Evolutionary conservation across 345 rosid species (phyloP).

Genomic region (Bruguiera sexangula): DNA sequence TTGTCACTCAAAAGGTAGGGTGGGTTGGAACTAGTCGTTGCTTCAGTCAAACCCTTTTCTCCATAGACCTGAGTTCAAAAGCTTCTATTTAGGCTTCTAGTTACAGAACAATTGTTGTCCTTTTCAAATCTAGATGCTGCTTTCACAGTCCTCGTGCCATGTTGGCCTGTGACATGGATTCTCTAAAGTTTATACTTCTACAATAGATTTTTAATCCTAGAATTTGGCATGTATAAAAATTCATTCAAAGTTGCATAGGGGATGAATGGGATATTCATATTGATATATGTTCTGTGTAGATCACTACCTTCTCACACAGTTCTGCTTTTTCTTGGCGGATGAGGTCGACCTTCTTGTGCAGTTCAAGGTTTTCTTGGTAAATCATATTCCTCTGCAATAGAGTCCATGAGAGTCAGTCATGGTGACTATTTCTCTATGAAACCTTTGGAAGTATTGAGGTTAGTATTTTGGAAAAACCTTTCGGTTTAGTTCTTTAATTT

Average conservation of each 20-base stretch:
- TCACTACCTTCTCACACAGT: constrained; percentile 51
- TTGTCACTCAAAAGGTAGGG: constrained; percentile 27
- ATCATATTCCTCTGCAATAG: constrained; percentile 46
- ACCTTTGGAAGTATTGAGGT: constrained; percentile 2
- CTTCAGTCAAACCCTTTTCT: constrained; percentile 22
- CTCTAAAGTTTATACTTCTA: not conserved
- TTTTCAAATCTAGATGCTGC: not conserved
- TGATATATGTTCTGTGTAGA: not conserved
- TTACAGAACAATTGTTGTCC: not conserved
- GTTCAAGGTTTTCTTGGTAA: constrained; percentile 57
- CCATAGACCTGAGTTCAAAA: constrained; percentile 31
- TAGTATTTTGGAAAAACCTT: constrained; percentile 39
- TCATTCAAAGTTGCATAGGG: not conserved
- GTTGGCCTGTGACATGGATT: not conserved
- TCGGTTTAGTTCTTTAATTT: constrained; percentile 55
- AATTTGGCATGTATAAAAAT: no score
- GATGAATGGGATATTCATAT: not conserved
- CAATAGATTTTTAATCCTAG: no score
- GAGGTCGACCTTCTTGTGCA: constrained; percentile 47
- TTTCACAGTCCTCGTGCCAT: not conserved
- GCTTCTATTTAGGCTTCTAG: constrained; percentile 5
- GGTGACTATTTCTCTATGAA: not conserved
- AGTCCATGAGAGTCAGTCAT: constrained; percentile 6
- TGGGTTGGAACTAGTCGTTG: constrained; percentile 21
- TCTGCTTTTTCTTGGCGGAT: constrained; percentile 49